A percentile compares a stretch with the other conserved stretches of the same genome.
phyloP scores from a whole-genome alignment of 164 flowering plant genomes.

The Sedum album region DNA sequence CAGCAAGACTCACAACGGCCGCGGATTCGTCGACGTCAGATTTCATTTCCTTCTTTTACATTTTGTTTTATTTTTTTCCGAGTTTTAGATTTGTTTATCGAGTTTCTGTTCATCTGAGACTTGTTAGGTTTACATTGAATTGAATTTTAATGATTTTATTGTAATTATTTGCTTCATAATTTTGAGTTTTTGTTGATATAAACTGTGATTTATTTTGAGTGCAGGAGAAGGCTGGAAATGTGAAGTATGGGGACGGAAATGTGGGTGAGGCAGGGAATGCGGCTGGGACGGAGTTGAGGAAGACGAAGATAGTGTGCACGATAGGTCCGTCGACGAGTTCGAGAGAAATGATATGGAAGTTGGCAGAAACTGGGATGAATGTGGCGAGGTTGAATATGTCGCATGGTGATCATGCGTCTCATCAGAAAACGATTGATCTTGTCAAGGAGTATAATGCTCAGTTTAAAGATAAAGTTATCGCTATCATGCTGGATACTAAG shows the following conservation, averaged over 20 bases:
- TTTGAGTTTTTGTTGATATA: neutral
- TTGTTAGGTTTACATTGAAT: neutral
- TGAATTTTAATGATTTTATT: neutral
- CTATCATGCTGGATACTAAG: conserved; percentile 98
- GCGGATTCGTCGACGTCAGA: neutral
- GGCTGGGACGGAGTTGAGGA: conserved; percentile 21
- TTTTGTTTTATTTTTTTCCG: neutral
- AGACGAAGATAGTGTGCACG: conserved; percentile 93
- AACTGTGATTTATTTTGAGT: neutral
- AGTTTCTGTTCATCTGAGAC: neutral
- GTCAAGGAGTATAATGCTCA: conserved; percentile 94
- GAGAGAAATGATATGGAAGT: conserved; percentile 96
- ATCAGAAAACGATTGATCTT: conserved; percentile 78
- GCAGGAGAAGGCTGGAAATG: conserved; percentile 1
- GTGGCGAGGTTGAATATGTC: conserved; percentile 98
- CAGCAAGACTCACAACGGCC: neutral
- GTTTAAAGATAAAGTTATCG: conserved; percentile 67
- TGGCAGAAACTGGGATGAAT: conserved; percentile 96
- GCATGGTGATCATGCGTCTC: conserved; percentile 97
- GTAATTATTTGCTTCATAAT: neutral
- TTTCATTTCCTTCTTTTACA: neutral
- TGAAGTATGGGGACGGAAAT: neutral
- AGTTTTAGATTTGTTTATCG: neutral
- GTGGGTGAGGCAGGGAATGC: neutral
- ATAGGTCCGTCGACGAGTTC: conserved; percentile 93